Base-by-base conservation (phyloP, 1,139 yeast genomes). In the Scheffersomyces segobiensis region DNA sequence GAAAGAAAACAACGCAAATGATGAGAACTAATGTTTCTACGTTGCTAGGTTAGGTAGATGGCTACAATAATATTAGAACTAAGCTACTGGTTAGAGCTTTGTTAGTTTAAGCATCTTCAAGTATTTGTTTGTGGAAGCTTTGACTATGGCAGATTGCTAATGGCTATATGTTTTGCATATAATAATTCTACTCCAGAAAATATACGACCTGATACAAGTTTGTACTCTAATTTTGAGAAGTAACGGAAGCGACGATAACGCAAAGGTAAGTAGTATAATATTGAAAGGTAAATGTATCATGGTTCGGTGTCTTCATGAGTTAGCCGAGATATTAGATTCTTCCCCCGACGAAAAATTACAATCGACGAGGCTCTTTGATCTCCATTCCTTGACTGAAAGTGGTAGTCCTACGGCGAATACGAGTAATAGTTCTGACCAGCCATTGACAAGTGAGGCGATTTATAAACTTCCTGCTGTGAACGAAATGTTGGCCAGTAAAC, bases 401-500 rank as follows among this genome's bases (percentile, higher is more conserved):
- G 24, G 26, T 14, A 48, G 50, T 20, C 50, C 50, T 20, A 48
- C 50, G 20, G 12, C 42, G 42, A 32, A 32, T 32, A 14, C 17
- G 17, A 20, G 18, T 24, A 48, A 48, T n/a, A 48, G 50, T 6
- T 48, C 24, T 21, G 24, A 26, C 8, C 50, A 19, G 21, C 26
- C 17, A 48, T 20, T 48, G 26, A 20, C 26, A 3, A 19, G 50
- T n/a, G 59, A 56, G 12, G 46, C 53, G 10, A 54, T 59, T 19
- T 57, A 57, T 53, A 48, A 52, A 50, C 56, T 61, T 21, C 62
- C 65, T 2, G 65, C 63, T 7, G 62, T 60, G 24, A 60, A 57
- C 39, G 62, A 59, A 10, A n/a, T 52, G 42, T 57, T 65, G 20
- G 56, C 58, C 8, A 60, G 63, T 22, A 64, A 67, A 3, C 63